Evolutionary conservation across 768 basidiomycete species (phyloP).

Genomic region (Lactarius sp.): DNA sequence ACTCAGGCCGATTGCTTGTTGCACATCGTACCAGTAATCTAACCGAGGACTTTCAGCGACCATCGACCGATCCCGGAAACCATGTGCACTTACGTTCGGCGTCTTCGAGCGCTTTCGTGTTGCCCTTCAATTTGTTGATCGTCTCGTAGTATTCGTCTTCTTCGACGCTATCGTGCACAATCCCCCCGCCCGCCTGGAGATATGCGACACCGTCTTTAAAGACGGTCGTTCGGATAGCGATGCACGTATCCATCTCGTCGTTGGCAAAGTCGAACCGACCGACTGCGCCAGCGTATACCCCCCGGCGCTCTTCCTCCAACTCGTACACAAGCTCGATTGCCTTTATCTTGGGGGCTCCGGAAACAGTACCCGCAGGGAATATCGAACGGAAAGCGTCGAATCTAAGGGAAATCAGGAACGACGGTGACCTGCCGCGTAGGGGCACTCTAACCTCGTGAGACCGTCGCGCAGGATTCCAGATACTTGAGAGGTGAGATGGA

Average conservation of each 20-base stretch:
- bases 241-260: constrained; percentile 97
- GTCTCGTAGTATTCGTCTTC: constrained; percentile 97
- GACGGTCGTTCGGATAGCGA: constrained; percentile 96
- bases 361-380: constrained; percentile 98
- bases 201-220: constrained; percentile 92
- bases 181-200: constrained; percentile 94
- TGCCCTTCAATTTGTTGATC: constrained; percentile 88
- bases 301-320: constrained; percentile 83
- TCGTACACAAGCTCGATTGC: constrained; percentile 90
- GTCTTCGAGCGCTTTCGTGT: constrained; percentile 75
- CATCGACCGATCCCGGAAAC: neutral
- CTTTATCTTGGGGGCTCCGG: constrained; percentile 98
- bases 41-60: constrained; percentile 27
- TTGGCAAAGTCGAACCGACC: constrained; percentile 96
- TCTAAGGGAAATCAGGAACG: constrained; percentile 37
- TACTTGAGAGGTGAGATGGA: constrained; percentile 94
- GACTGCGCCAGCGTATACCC: constrained; percentile 95
- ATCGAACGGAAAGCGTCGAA: constrained; percentile 99
- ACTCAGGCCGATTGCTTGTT: constrained; percentile 30
- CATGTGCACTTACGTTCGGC: constrained; percentile 73
- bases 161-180: constrained; percentile 95
- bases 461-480: constrained; percentile 80
- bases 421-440: neutral
- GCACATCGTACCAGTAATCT: constrained; percentile 72
- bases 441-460: constrained; percentile 60